A percentile compares a stretch with the other conserved stretches of the same genome.
Evolutionary conservation across 1,139 yeast genomes (phyloP).

Genomic region (Scheffersomyces segobiensis): DNA sequence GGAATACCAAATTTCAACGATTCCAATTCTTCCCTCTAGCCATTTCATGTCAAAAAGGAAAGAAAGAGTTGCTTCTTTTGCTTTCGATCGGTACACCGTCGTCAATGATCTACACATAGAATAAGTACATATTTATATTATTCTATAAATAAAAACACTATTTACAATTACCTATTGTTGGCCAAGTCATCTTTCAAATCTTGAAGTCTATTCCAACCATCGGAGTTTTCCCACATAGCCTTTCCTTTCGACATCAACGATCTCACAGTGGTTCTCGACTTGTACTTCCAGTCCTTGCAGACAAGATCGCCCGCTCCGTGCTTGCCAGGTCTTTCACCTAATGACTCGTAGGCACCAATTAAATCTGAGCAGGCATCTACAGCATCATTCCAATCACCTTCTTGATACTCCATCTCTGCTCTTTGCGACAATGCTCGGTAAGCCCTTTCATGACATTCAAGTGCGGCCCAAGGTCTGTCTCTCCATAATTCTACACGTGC

Average conservation of each 20-base stretch:
- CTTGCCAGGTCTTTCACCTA: conserved; percentile 86
- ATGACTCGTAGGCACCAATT: conserved; percentile 82
- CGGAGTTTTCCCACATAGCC: conserved; percentile 74
- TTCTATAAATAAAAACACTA: conserved; percentile 3
- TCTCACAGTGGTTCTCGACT: conserved; percentile 71
- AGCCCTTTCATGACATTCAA: conserved; percentile 86
- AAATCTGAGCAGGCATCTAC: conserved; percentile 79
- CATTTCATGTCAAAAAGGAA: conserved; percentile 2
- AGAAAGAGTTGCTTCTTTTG: conserved; percentile 26
- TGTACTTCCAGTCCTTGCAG: conserved; percentile 90
- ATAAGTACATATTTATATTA: background rate
- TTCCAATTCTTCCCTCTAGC: background rate
- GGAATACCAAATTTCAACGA: background rate
- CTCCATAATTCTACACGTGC: conserved; percentile 90
- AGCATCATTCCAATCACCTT: conserved; percentile 71
- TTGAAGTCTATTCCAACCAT: conserved; percentile 69
- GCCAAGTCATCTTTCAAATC: conserved; percentile 50
- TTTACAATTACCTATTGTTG: conserved; percentile 6
- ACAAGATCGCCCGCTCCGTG: conserved; percentile 82
- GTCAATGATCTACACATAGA: conserved; percentile 20
- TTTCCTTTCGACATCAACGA: conserved; percentile 80
- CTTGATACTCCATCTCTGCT: conserved; percentile 66
- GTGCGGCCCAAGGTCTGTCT: conserved; percentile 79
- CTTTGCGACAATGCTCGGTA: conserved; percentile 68
- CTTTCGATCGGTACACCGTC: conserved; percentile 29